Base-by-base conservation (phyloP, 768 basidiomycete genomes). In the Hortiboletus flavorubellus region DNA sequence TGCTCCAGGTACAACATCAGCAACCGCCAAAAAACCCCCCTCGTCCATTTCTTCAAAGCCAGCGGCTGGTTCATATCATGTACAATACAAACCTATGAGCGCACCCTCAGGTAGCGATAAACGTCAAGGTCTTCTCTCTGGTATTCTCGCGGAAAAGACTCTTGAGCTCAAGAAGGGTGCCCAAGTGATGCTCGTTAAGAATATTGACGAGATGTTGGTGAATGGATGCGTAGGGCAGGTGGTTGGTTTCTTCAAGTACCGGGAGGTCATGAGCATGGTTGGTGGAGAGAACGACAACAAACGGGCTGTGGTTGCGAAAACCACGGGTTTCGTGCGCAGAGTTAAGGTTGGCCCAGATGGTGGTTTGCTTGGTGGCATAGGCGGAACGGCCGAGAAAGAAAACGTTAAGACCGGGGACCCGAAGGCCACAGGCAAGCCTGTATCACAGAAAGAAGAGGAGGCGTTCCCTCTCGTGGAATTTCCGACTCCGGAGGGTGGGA, bases 121-220 rank as follows among this genome's bases (percentile, higher is more conserved):
- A 48, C 75, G 79, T n/a, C 73, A 78, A 47, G 82, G 83, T 49
- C 70, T 86, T 12, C 74, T 90, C 18, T 72, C 76, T 23, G 83
- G 80, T 61, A 78, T 90, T 65, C 80, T 89, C 65, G 86, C 86
- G 1, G 80, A 82, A 33, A 72, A 71, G 41, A 66, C 64, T 3
- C 75, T 91, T 10, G 70, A 74, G 3, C 77, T 91, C 49, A 87
- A 87, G 63, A 62, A 76, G 18, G 79, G 80, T 37, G 80, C 83
- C 10, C 87, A 89, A 61, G 79, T 81, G 9, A 87, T 86, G 85
- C 74, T 88, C 30, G 77, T 88, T 68, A 87, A 87, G 74, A 89
- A 89, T 61, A 72, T 83, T 43, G 83, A 80, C 37, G 71, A 65
- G 30, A 61, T 75, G 35, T 77, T 89, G n/a, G 87, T 87, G 46